Base-by-base conservation (phyloP, 2,329 filamentous ascomycete genomes). In the Alternaria sp. region DNA sequence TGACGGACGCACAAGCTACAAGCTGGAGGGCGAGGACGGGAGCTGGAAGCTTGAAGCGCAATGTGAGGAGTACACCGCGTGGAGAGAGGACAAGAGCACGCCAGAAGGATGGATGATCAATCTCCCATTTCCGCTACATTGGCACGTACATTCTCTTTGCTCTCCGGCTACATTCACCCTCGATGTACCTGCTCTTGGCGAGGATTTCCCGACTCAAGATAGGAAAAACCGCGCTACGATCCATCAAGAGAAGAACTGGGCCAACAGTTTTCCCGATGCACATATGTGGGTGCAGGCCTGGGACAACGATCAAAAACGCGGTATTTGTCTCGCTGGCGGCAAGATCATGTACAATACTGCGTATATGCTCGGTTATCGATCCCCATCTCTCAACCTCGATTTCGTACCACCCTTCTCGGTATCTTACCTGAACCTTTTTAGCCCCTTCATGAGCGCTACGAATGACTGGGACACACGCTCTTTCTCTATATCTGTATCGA, bases 201-300 rank as follows among this genome's bases (percentile, higher is more conserved):
- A 68, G 63, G 55, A 59, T 2, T 64, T 70, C 4, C 59, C 70
- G 66, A 7, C 63, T 54, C n/a, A 32, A 49, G 57, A 74, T 51
- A 54, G 73, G 71, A 61, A 64, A 28, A 81, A 79, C 44, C 64
- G 54, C 3, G 81, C 80, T 3, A 73, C 69, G 2, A 77, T 84
- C 1, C 82, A 85, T 64, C 78, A 83, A 53, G 83, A 85, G 64
- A 85, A 85, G 70, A 85, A 85, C 63, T 85, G 81, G 82, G 82
- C 82, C 1, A 71, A 72, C 41, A 78, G 75, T 28, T 84, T 84
- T 63, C 81, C 81, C 0, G 73, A 78, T 2, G 77, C 80, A 18
- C 82, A 78, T 47, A 74, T 77, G 62, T 78, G 75, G 76, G 65
- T 77, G 18, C 75, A 78, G 54, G 74, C 74, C 16, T 71, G 70